A percentile compares a stretch with the other conserved stretches of the same genome.
Conservation (phyloP, 1,284 basidiomycete genomes). For the Meira miltonrushii region DNA sequence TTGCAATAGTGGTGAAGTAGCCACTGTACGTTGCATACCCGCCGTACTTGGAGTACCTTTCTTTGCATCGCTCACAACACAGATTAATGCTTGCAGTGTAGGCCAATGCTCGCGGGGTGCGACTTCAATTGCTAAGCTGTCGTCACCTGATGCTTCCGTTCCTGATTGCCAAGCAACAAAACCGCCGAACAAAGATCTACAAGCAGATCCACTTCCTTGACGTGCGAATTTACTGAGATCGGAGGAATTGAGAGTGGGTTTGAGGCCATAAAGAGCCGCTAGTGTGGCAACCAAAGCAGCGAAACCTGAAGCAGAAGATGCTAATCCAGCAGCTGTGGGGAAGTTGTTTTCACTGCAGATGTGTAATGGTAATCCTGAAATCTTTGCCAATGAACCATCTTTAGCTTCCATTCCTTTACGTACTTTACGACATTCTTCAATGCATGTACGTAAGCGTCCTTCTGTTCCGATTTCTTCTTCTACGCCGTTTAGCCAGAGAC, state of each 20-base stretch:
- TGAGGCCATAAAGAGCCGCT: constrained; percentile 76
- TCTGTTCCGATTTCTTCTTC: constrained; percentile 80
- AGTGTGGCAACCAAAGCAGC: constrained; percentile 89
- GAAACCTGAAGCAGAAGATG: constrained; percentile 93
- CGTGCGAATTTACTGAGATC: constrained; percentile 87
- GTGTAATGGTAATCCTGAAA: constrained; percentile 54
- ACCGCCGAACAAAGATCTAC: constrained; percentile 92
- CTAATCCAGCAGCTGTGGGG: constrained; percentile 94
- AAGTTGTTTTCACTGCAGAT: constrained; percentile 98
- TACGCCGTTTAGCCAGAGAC: constrained; percentile 88
- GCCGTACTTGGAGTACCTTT: constrained; percentile 91
- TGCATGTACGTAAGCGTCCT: constrained; percentile 77
- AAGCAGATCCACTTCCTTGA: constrained; percentile 94
- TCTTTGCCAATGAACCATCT: constrained; percentile 34
- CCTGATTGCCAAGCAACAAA: constrained; percentile 96
- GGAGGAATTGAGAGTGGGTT: constrained; percentile 55
- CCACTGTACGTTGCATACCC: constrained; percentile 95
- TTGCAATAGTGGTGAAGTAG: constrained; percentile 81
- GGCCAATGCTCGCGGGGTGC: constrained; percentile 63
- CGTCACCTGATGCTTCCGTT: constrained; percentile 64
- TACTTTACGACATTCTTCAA: constrained; percentile 76
- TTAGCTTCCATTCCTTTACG: constrained; percentile 66
- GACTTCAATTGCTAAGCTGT: constrained; percentile 82
- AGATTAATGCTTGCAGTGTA: constrained; percentile 92
- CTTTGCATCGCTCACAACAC: constrained; percentile 92